phyloP scores from a whole-genome alignment of 2,329 filamentous ascomycete species.

The Paecilomyces fulvus region DNA sequence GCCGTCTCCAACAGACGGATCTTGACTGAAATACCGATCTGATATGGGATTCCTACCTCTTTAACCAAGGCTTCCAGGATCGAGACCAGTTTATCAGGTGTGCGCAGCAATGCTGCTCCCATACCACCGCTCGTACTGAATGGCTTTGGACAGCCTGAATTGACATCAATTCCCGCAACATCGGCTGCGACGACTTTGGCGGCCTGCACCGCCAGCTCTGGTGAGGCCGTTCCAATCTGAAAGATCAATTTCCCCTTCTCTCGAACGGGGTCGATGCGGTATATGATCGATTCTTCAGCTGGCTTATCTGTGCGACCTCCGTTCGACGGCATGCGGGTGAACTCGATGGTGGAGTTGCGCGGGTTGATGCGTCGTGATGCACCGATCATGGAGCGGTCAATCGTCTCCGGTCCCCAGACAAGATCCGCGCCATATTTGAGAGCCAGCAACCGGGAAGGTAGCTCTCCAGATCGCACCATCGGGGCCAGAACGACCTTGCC shows the following conservation, averaged over 20 bases:
- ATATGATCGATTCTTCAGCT: slow-evolving; percentile 62
- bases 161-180: slow-evolving; percentile 91
- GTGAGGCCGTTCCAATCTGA: slow-evolving; percentile 82
- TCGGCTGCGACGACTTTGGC: slow-evolving; percentile 76
- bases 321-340: slow-evolving; percentile 66
- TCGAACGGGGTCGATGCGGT: slow-evolving; percentile 67
- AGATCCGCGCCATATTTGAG: slow-evolving; percentile 94
- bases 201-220: slow-evolving; percentile 72
- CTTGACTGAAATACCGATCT: slow-evolving; percentile 95
- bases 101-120: slow-evolving; percentile 83
- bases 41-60: slow-evolving; percentile 65
- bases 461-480: slow-evolving; percentile 96
- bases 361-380: slow-evolving; percentile 70
- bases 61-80: slow-evolving; percentile 78
- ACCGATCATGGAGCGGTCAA: slow-evolving; percentile 87
- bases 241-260: slow-evolving; percentile 75
- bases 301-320: slow-evolving; percentile 37
- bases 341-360: slow-evolving; percentile 72
- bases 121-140: slow-evolving; percentile 92
- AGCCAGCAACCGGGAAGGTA: slow-evolving; percentile 79
- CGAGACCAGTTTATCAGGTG: slow-evolving; percentile 70
- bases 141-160: slow-evolving; percentile 95
- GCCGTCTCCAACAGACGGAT: slow-evolving; percentile 77
- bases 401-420: slow-evolving; percentile 95
- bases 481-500: slow-evolving; percentile 91